These are phyloP conservation scores for Candida palmyrensis DNA, from an alignment of 805 yeast species.

Conservation along the genomic window DNA sequence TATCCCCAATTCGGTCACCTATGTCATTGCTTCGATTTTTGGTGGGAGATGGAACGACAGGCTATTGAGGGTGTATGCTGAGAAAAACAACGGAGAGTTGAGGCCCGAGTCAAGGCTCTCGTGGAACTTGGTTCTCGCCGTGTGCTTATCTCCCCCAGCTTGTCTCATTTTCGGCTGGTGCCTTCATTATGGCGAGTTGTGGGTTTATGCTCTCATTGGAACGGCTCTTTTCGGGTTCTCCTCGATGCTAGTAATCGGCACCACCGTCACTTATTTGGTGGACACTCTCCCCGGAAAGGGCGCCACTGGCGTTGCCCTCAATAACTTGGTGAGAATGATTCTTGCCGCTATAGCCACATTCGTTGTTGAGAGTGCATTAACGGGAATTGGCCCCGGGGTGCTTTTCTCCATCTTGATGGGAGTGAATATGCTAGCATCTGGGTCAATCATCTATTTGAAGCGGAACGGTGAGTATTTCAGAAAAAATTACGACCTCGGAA, in stretches of 20 bases:
- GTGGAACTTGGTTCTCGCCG: slow-evolving; percentile 65
- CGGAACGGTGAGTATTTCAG: slow-evolving; percentile 57
- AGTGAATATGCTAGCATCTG: slow-evolving; percentile 40
- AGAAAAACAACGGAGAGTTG: slow-evolving; percentile 55
- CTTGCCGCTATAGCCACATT: slow-evolving; percentile 77
- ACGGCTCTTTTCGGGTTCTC: slow-evolving; percentile 80
- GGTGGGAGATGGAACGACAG: slow-evolving; percentile 81
- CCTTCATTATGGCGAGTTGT: slow-evolving; percentile 54
- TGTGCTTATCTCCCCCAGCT: slow-evolving; percentile 56
- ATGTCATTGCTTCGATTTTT: slow-evolving; percentile 66
- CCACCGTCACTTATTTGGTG: slow-evolving; percentile 73
- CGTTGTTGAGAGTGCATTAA: slow-evolving; percentile 62
- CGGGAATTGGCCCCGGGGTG: slow-evolving; percentile 68
- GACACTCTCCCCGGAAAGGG: slow-evolving; percentile 85
- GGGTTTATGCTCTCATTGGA: slow-evolving; percentile 80
- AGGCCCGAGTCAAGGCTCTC: slow-evolving; percentile 79
- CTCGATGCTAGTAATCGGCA: slow-evolving; percentile 78
- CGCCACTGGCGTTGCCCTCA: slow-evolving; percentile 83
- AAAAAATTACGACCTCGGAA: slow-evolving; percentile 54
- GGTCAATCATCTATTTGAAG: slow-evolving; percentile 44
- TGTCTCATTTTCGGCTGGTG: slow-evolving; percentile 82
- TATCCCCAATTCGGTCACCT: slow-evolving; percentile 79
- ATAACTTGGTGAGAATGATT: slow-evolving; percentile 67
- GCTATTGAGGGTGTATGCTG: slow-evolving; percentile 47
- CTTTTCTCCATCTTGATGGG: slow-evolving; percentile 65